Conservation (phyloP, 2,329 filamentous ascomycete species). For the Elsinoe perseae region DNA sequence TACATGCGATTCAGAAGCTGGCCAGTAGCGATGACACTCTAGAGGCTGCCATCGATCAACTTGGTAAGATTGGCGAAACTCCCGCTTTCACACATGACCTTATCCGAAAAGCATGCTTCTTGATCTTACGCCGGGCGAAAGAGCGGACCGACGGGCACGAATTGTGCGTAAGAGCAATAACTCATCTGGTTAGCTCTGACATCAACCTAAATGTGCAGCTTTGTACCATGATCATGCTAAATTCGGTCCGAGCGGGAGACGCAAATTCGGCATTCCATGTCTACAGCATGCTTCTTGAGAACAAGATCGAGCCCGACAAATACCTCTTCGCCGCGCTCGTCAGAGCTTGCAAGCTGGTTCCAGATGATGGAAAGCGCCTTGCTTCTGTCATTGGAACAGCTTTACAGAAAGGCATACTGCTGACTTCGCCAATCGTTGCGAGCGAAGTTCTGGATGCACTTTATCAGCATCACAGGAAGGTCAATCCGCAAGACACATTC, state of each 20-base stretch:
- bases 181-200: conserved; percentile 52
- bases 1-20: conserved; percentile 4
- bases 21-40: neutral
- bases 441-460: conserved; percentile 41
- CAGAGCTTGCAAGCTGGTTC: conserved; percentile 56
- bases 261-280: conserved; percentile 57
- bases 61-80: neutral
- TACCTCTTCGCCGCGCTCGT: conserved; percentile 64
- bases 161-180: conserved; percentile 46
- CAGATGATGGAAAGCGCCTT: conserved; percentile 47
- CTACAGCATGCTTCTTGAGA: conserved; percentile 53
- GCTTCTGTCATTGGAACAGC: conserved; percentile 49
- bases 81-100: conserved; percentile 24
- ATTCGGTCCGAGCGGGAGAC: conserved; percentile 60
- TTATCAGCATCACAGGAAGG: conserved; percentile 28
- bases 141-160: conserved; percentile 35
- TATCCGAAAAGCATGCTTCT: conserved; percentile 51
- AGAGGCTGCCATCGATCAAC: neutral
- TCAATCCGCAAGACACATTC: conserved; percentile 25
- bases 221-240: conserved; percentile 62
- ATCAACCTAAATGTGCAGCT: conserved; percentile 55
- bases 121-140: conserved; percentile 45
- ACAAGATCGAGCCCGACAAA: conserved; percentile 55
- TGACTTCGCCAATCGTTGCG: conserved; percentile 40
- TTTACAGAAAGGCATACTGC: conserved; percentile 41